Base-by-base conservation (phyloP, 2,329 filamentous ascomycete genomes). In the Phyllosticta paracitricarpa region DNA sequence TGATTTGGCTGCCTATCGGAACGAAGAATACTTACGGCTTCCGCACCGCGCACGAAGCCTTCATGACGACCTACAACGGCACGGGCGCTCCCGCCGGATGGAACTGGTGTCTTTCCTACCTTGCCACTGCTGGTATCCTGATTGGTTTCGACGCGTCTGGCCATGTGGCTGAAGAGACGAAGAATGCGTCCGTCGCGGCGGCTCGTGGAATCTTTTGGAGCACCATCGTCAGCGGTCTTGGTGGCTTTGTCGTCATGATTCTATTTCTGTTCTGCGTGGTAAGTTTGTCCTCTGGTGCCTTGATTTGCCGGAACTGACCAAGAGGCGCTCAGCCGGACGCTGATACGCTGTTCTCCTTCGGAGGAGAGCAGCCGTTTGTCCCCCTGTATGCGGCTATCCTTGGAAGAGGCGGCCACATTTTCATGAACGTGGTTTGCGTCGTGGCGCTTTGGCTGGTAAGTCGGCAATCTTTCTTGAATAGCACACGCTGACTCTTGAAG, bases 61-160 rank as follows among this genome's bases (percentile, higher is more conserved):
- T 85, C 68, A 81, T 84, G 73, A 78, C 81, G 12, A 84, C 82
- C 0, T 84, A 84, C 67, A 85, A 85, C 61, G 70, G 73, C 55
- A 75, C 73, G 54, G 73, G 73, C 26, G 73, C 73, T 1, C 81
- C 82, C 0, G 74, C 77, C 1, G 82, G 78, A 2, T 85, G 83
- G 82, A 85, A 85, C 67, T 85, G 82, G 83, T 84, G 82, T 71
- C 75, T 85, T 3, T 83, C 81, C 3, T 85, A 82, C 68, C 78
- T 83, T 26, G 82, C 82, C 1, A 85, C 83, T 1, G 82, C 82
- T 7, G 83, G 82, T 51, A 79, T 85, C 51, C 67, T 85, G 61
- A 84, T 85, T 58, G 83, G 83, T 1, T 85, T 84, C 59, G 83
- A 85, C 68, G 83, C 83, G 0, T 82, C 80, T 0, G 83, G 83